Evolutionary conservation across 2,329 filamentous ascomycete species (phyloP).

Genomic region (Coniosporium tulheliwenetii): DNA sequence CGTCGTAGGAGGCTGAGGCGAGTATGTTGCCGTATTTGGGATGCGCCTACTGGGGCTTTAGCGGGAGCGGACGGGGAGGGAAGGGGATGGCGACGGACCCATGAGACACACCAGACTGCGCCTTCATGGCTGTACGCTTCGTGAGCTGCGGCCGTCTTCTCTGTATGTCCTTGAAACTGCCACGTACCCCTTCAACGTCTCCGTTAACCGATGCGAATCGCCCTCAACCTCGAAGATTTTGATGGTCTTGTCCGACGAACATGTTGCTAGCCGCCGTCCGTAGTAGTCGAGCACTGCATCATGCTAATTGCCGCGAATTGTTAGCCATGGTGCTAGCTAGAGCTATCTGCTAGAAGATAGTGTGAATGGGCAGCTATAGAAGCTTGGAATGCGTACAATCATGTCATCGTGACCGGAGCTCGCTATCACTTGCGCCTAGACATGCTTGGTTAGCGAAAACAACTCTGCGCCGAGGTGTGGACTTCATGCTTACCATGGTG

Average conservation of each 20-base stretch:
- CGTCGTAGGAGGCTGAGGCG: constrained; percentile 88
- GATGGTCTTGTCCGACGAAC: constrained; percentile 95
- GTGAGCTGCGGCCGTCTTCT: constrained; percentile 3
- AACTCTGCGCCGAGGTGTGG: too few relatives aligned
- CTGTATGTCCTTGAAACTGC: neutral
- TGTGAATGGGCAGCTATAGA: neutral
- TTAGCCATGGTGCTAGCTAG: constrained; percentile 12
- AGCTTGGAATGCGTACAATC: constrained; percentile 57
- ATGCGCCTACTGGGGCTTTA: constrained; percentile 43
- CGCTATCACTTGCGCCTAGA: constrained; percentile 60
- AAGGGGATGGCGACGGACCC: constrained; percentile 34
- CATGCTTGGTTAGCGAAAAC: too few relatives aligned
- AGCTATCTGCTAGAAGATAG: neutral
- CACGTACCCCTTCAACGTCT: constrained; percentile 82
- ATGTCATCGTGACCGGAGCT: constrained; percentile 95
- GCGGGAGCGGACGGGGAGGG: constrained; percentile 1
- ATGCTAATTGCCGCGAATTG: constrained; percentile 42
- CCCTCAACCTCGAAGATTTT: constrained; percentile 98
- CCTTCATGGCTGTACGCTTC: constrained; percentile 62
- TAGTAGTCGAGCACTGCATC: constrained; percentile 99
- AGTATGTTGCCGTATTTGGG: constrained; percentile 98
- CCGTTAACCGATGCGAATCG: constrained; percentile 73
- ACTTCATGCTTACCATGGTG: too few relatives aligned
- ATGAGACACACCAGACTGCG: constrained; percentile 93
- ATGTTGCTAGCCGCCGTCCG: constrained; percentile 86